Evolutionary conservation across 495 filamentous ascomycete genomes (phyloP).

Genomic region (Penicillium ucsense): DNA sequence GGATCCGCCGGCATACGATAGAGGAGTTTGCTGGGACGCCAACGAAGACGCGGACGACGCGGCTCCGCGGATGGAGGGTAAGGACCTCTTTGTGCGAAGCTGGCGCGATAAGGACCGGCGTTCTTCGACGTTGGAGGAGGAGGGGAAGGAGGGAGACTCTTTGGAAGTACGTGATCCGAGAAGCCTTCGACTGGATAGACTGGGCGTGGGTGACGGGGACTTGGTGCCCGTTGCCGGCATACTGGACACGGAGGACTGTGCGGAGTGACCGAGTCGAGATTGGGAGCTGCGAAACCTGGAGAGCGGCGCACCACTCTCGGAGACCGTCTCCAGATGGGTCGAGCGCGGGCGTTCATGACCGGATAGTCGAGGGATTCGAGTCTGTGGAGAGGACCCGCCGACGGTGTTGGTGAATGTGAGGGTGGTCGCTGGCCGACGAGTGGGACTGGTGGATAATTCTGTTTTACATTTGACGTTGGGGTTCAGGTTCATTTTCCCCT

Average conservation of each 20-base stretch:
- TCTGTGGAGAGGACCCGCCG: slow-evolving; percentile 29
- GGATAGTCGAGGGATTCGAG: slow-evolving; percentile 55
- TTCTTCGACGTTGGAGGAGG: slow-evolving; percentile 34
- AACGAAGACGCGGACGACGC: slow-evolving; percentile 26
- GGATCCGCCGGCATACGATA: slow-evolving; percentile 31
- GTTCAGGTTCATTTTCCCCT: slow-evolving; percentile 74
- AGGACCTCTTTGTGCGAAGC: slow-evolving; percentile 76
- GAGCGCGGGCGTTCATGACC: slow-evolving; percentile 57
- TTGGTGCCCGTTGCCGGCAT: slow-evolving; percentile 46
- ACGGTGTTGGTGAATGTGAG: slow-evolving; percentile 75
- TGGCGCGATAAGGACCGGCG: slow-evolving; percentile 64
- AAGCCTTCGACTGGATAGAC: slow-evolving; percentile 50
- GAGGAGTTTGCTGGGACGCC: slow-evolving; percentile 21
- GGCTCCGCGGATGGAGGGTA: slow-evolving; percentile 62
- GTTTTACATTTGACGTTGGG: slow-evolving; percentile 85
- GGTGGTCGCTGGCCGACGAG: slow-evolving; percentile 67
- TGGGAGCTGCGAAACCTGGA: slow-evolving; percentile 47
- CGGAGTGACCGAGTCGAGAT: slow-evolving; percentile 56
- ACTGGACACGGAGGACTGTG: slow-evolving; percentile 56
- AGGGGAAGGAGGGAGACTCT: slow-evolving; percentile 13
- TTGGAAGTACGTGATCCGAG: slow-evolving; percentile 47
- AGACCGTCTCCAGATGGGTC: slow-evolving; percentile 78
- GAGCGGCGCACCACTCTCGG: slow-evolving; percentile 74
- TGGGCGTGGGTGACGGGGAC: slow-evolving; percentile 39
- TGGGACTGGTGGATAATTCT: slow-evolving; percentile 53